These are phyloP conservation scores for Limtongozyma cylindracea DNA, from an alignment of 805 yeast genomes.

Conservation along the genomic window DNA sequence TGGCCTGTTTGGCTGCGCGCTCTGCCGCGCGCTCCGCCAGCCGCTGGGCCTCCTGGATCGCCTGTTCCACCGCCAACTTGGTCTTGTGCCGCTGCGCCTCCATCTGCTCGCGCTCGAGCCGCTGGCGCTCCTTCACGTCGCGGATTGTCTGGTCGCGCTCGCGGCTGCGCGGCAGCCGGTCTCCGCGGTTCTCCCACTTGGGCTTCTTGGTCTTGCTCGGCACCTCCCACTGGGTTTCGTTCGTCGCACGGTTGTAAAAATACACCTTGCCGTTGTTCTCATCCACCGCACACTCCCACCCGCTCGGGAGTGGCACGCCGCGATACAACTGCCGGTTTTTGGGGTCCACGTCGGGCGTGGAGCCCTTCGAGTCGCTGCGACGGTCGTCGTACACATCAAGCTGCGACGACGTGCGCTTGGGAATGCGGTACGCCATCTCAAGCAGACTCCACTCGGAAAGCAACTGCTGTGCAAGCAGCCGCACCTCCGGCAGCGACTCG, in stretches of 20 bases:
- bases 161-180: conserved; percentile 1
- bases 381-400: conserved; percentile 2
- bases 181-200: conserved; percentile 2
- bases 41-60: conserved; percentile 8
- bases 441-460: conserved; percentile 46
- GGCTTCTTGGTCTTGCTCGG: conserved; percentile 18
- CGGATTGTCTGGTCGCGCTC: conserved; percentile 2
- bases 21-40: conserved; percentile 3
- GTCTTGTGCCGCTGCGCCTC: conserved; percentile 11
- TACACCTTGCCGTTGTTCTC: conserved; percentile 17
- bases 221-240: conserved; percentile 30
- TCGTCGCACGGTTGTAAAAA: conserved; percentile 24
- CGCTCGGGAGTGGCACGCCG: conserved; percentile 38
- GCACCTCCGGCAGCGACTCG: conserved; percentile 4
- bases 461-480: conserved; percentile 15
- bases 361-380: conserved; percentile 2
- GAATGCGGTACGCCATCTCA: conserved; percentile 69
- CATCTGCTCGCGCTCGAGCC: conserved; percentile 8
- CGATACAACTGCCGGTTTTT: too few species aligned
- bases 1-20: too few species aligned
- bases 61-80: conserved; percentile 8
- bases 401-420: conserved; percentile 17
- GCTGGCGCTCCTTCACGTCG: conserved; percentile 9
- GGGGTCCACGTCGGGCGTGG: conserved; percentile 1
- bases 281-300: conserved; percentile 39